Evolutionary conservation across 2,329 filamentous ascomycete species (phyloP).

Genomic region (Penicillium janthinellum): DNA sequence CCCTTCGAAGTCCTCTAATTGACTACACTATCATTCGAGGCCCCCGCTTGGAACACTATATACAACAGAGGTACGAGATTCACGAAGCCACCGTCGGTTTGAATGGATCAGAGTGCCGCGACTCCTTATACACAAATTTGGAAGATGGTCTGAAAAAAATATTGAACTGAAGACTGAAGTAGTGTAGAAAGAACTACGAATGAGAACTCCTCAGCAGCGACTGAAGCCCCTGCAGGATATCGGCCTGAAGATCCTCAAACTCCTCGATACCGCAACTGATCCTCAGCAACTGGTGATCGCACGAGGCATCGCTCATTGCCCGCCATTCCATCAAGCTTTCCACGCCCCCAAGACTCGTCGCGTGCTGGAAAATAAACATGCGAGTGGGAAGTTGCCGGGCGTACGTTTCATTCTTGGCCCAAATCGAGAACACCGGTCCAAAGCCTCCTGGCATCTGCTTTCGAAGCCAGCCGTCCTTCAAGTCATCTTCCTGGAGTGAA

Average conservation of each 20-base stretch:
- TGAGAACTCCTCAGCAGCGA: constrained; percentile 1
- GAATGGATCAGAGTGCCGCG: too few species aligned
- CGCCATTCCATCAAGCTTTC: constrained; percentile 98
- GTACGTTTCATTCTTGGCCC: constrained; percentile 59
- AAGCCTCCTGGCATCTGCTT: constrained; percentile 90
- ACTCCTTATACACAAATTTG: too few species aligned
- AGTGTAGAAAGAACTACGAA: background rate
- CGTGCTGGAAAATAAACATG: constrained; percentile 83
- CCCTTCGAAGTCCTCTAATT: too few species aligned
- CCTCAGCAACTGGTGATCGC: constrained; percentile 72
- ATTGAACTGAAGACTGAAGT: background rate
- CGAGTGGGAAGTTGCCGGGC: constrained; percentile 74
- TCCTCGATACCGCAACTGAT: constrained; percentile 82
- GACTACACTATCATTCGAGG: too few species aligned
- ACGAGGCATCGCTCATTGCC: constrained; percentile 74
- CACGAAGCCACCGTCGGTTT: too few species aligned
- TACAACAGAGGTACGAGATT: too few species aligned
- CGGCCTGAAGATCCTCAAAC: constrained; percentile 15
- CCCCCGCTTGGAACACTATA: too few species aligned
- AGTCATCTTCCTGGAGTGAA: constrained; percentile 67
- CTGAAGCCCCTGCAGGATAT: constrained; percentile 12
- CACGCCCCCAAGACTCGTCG: constrained; percentile 88
- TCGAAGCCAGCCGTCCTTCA: constrained; percentile 64
- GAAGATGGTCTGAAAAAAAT: background rate
- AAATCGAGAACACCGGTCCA: constrained; percentile 82